Percentiles rank a stretch among this genome's conserved stretches.
These are phyloP conservation scores for Caloboletus firmus DNA, from an alignment of 1,284 basidiomycete genomes.

Conservation along the genomic window DNA sequence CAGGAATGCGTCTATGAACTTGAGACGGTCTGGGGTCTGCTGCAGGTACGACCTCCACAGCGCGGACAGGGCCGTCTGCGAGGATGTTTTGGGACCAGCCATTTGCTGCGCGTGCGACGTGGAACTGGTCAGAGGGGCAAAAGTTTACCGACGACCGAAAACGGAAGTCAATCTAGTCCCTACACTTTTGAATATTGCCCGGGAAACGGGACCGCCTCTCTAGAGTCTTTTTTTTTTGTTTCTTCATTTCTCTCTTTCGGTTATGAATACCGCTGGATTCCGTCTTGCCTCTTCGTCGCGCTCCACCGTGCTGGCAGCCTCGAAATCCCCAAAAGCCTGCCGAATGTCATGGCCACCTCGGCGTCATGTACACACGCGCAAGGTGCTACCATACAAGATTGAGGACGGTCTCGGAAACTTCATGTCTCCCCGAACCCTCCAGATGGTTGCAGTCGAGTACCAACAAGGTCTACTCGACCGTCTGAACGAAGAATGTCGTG, in stretches of 20 bases:
- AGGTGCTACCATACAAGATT: slow-evolving; percentile 60
- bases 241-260: not conserved
- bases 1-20: slow-evolving; percentile 92
- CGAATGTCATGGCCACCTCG: slow-evolving; percentile 15
- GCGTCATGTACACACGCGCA: slow-evolving; percentile 56
- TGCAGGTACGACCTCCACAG: slow-evolving; percentile 79
- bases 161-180: slow-evolving; percentile 12
- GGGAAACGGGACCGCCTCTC: not conserved
- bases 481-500: slow-evolving; percentile 70
- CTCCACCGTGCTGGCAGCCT: slow-evolving; percentile 11
- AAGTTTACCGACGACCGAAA: slow-evolving; percentile 11
- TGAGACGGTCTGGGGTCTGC: slow-evolving; percentile 80
- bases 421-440: slow-evolving; percentile 65
- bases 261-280: slow-evolving; percentile 31
- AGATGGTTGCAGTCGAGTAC: slow-evolving; percentile 73
- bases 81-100: slow-evolving; percentile 39
- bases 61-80: slow-evolving; percentile 45
- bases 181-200: not conserved
- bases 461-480: slow-evolving; percentile 77
- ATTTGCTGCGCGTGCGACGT: slow-evolving; percentile 27
- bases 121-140: slow-evolving; percentile 10
- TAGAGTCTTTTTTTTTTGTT: no score
- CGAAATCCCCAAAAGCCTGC: slow-evolving; percentile 14
- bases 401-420: slow-evolving; percentile 75
- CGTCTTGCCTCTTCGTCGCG: slow-evolving; percentile 29